Conservation (phyloP, 1,139 yeast genomes). For the Wickerhamomyces sp. region DNA sequence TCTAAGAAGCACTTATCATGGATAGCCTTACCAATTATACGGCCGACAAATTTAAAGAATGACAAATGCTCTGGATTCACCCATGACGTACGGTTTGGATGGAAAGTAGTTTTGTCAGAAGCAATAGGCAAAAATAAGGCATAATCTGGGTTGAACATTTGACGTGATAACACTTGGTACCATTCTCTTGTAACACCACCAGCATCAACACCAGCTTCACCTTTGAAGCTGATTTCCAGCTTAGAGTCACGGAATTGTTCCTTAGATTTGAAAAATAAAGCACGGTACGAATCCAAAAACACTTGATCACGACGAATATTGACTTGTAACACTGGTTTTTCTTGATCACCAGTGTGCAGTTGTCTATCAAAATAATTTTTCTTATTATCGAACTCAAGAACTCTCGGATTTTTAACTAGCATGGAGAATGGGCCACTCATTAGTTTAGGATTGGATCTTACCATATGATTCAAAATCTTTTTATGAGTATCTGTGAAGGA, state of each 20-base stretch:
- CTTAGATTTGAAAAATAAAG: constrained; percentile 74
- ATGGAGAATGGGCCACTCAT: constrained; percentile 97
- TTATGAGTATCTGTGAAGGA: constrained; percentile 89
- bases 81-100: constrained; percentile 90
- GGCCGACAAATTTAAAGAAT: constrained; percentile 91
- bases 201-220: constrained; percentile 97
- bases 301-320: constrained; percentile 86
- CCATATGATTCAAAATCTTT: constrained; percentile 87
- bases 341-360: constrained; percentile 46
- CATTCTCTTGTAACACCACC: constrained; percentile 98
- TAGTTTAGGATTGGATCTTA: constrained; percentile 82
- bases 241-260: constrained; percentile 73
- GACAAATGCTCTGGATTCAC: constrained; percentile 91
- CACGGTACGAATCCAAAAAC: constrained; percentile 83
- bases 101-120: constrained; percentile 90
- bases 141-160: constrained; percentile 95
- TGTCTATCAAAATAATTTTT: constrained; percentile 79
- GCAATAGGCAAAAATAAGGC: constrained; percentile 92
- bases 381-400: constrained; percentile 92
- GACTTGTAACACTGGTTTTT: constrained; percentile 50
- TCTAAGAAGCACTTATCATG: constrained; percentile 84
- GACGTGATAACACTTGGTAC: constrained; percentile 92
- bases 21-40: constrained; percentile 92
- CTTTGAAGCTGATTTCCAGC: constrained; percentile 77
- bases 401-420: constrained; percentile 83